Base-by-base conservation (phyloP, 768 basidiomycete genomes). In the Mycena epipterygia region DNA sequence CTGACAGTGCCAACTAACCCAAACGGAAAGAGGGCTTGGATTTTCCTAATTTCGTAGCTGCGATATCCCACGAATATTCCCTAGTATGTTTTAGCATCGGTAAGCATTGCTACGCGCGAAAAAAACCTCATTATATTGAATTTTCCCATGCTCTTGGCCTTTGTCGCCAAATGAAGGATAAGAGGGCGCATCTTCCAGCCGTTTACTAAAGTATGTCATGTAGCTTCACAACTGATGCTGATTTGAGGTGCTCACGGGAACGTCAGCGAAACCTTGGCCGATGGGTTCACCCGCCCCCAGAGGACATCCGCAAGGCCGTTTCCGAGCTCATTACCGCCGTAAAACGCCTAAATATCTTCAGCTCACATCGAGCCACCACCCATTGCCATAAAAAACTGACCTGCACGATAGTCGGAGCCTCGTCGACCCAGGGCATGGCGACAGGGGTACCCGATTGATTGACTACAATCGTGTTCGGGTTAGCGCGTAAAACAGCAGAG, bases 251-350 rank as follows among this genome's bases (percentile, higher is more conserved):
- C 84, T 71, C 62, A 86, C 86, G 87, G 88, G 78, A 88, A 88
- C 21, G 86, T 88, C 49, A 89, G 78, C 27, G 89, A 82, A 12
- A 90, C 82, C 77, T 89, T 89, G 19, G 85, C 89, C 11, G 84
- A 86, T 0, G 90, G 90, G 72, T 89, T 89, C 8, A 88, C 84
- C 74, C 87, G 87, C 7, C 90, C 90, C 74, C 89, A 91, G 5
- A 91, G 72, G 3, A 90, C 84, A 75, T 90, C 89, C 0, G 89
- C 89, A 11, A 91, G 77, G 21, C 87, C 89, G 66, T 87, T 85
- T 14, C 89, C 89, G 23, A 85, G 79, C 73, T 88, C 89, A 71
- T 89, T 88, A 1, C 89, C 88, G 5, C 86, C 85, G 70, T 88
- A 88, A 72, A 87, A 88, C 21, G 86, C 85, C 85, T 88, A 49